Percentiles rank a stretch among this genome's conserved stretches.
phyloP scores from a whole-genome alignment of 805 yeast genomes.

The Candida boleticola region DNA sequence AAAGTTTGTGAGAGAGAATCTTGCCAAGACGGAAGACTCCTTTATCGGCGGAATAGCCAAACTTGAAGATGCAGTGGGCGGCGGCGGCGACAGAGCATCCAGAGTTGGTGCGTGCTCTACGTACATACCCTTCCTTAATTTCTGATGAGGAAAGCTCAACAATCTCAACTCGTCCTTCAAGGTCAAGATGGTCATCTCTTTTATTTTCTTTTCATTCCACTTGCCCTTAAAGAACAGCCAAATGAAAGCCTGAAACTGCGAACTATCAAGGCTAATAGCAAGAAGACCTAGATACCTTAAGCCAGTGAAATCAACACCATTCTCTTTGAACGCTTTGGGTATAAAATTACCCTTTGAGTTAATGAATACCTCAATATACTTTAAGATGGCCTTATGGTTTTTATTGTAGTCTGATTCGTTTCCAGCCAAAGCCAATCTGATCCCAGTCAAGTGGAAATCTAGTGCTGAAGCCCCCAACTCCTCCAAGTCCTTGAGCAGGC shows the following conservation, averaged over 20 bases:
- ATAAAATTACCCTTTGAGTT: not conserved
- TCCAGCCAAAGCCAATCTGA: not conserved
- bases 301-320: not conserved
- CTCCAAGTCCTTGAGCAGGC: not conserved
- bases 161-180: not conserved
- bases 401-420: not conserved
- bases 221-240: not conserved
- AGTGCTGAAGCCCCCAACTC: not conserved
- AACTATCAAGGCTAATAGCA: not conserved
- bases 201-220: not conserved
- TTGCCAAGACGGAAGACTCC: not conserved
- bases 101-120: too few relatives aligned
- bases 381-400: not conserved
- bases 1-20: not conserved
- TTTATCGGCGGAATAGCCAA: not conserved
- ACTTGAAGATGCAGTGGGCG: too few relatives aligned
- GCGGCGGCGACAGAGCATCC: too few relatives aligned
- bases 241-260: not conserved
- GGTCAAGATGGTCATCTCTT: not conserved
- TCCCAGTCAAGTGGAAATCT: not conserved
- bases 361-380: not conserved
- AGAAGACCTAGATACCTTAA: not conserved
- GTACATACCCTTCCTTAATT: too few relatives aligned
- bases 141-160: not conserved
- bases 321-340: not conserved